Evolutionary conservation across 441 rosid genomes (phyloP).

Genomic region (Isatis lusitanica): DNA sequence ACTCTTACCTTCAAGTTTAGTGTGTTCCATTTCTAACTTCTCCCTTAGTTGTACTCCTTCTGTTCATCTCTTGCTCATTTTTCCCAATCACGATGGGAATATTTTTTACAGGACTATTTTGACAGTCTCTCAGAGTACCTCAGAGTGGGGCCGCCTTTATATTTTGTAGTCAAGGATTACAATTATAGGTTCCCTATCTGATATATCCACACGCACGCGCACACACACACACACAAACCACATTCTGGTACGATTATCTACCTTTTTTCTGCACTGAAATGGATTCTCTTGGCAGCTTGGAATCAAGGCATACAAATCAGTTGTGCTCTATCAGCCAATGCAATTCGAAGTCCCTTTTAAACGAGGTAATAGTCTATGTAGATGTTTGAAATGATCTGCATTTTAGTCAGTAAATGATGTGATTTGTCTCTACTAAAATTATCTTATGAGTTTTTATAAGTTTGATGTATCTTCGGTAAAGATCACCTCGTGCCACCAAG

Average conservation of each 20-base stretch:
- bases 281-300: slow-evolving; percentile 42
- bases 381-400: slow-evolving; percentile 2
- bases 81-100: slow-evolving; percentile 10
- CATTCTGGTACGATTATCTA: slow-evolving; percentile 5
- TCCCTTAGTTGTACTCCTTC: slow-evolving; percentile 4
- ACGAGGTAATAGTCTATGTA: slow-evolving; percentile 47
- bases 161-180: slow-evolving; percentile 67
- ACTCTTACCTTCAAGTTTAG: slow-evolving; percentile 67
- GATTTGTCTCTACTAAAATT: slow-evolving; percentile 11
- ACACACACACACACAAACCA: not conserved
- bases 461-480: slow-evolving; percentile 27
- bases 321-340: slow-evolving; percentile 70
- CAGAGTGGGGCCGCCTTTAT: slow-evolving; percentile 65
- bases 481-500: slow-evolving; percentile 23
- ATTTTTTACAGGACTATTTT: slow-evolving; percentile 54
- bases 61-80: slow-evolving; percentile 18
- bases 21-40: slow-evolving; percentile 11
- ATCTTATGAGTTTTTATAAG: slow-evolving; percentile 20
- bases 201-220: not conserved
- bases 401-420: slow-evolving; percentile 12
- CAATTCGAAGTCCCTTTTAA: slow-evolving; percentile 62
- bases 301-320: slow-evolving; percentile 58
- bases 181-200: slow-evolving; percentile 52
- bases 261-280: slow-evolving; percentile 30
- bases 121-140: slow-evolving; percentile 55